These are phyloP conservation scores for Daldinia vernicosa DNA, from an alignment of 495 filamentous ascomycete species.

Conservation along the genomic window DNA sequence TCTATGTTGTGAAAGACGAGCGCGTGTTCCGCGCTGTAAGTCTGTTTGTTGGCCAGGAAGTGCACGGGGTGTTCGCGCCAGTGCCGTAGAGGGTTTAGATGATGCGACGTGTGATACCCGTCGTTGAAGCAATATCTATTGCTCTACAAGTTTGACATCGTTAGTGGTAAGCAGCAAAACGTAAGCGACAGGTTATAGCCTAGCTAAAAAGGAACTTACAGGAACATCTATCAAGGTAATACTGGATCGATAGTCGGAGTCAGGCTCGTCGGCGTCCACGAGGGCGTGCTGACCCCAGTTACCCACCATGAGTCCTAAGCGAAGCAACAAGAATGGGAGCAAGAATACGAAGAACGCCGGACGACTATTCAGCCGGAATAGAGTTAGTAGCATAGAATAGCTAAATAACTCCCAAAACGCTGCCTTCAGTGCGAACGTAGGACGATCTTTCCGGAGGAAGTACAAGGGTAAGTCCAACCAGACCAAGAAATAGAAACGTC, in stretches of 20 bases:
- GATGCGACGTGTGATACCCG: slow-evolving; percentile 81
- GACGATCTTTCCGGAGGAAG: slow-evolving; percentile 67
- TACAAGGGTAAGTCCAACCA: slow-evolving; percentile 81
- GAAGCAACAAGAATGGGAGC: slow-evolving; percentile 66
- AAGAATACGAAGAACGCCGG: slow-evolving; percentile 68
- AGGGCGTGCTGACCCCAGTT: slow-evolving; percentile 83
- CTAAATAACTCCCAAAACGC: slow-evolving; percentile 66
- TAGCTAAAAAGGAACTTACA: slow-evolving; percentile 54
- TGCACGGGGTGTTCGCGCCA: slow-evolving; percentile 77
- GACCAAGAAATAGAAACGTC: slow-evolving; percentile 73
- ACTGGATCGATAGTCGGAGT: slow-evolving; percentile 74
- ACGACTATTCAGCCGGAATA: slow-evolving; percentile 58
- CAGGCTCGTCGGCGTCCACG: slow-evolving; percentile 72
- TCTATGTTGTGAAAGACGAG: slow-evolving; percentile 78
- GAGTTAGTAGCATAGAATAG: slow-evolving; percentile 57
- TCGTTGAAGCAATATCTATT: slow-evolving; percentile 82
- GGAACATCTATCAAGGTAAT: slow-evolving; percentile 78
- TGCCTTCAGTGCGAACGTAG: slow-evolving; percentile 58
- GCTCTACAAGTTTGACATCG: slow-evolving; percentile 49
- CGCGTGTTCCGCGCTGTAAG: slow-evolving; percentile 67
- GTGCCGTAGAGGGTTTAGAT: slow-evolving; percentile 75
- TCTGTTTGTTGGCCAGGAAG: slow-evolving; percentile 69
- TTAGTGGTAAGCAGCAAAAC: slow-evolving; percentile 13
- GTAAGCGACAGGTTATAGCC: slow-evolving; percentile 2
- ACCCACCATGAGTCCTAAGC: slow-evolving; percentile 73